These are phyloP conservation scores for Globisporangium sylvaticum DNA, from an alignment of 352 stramenopile species.

Conservation along the genomic window DNA sequence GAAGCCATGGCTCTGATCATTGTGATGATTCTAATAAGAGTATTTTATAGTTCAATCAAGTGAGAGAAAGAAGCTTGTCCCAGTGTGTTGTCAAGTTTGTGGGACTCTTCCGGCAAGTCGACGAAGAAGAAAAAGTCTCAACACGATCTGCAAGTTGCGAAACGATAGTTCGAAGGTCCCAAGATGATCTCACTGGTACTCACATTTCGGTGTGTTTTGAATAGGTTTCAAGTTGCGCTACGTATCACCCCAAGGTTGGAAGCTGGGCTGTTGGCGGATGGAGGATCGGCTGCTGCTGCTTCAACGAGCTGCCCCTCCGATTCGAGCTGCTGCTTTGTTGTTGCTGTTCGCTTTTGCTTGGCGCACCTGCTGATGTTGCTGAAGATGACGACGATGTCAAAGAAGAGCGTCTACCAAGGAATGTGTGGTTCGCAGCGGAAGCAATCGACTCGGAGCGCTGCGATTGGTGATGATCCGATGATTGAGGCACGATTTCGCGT, in stretches of 20 bases:
- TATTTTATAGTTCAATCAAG: conserved; percentile 13
- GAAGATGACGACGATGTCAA: neutral
- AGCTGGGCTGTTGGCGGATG: neutral
- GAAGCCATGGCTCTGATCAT: conserved; percentile 8
- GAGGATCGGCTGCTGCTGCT: neutral
- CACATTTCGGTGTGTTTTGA: no score
- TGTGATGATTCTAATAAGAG: conserved; percentile 11
- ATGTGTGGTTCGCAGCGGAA: neutral
- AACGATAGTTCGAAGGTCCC: no score
- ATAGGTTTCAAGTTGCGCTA: no score
- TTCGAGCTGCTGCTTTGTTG: neutral
- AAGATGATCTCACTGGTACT: no score
- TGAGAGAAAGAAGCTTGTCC: neutral
- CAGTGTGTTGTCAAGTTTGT: neutral
- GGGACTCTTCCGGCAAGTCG: no score
- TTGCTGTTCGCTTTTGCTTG: neutral
- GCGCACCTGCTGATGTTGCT: neutral
- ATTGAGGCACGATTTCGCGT: conserved; percentile 18
- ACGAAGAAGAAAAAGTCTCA: no score
- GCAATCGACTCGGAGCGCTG: conserved; percentile 5
- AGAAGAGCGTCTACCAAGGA: conserved; percentile 9
- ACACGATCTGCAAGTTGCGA: no score
- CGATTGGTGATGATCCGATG: conserved; percentile 1
- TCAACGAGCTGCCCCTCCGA: neutral
- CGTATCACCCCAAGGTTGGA: conserved; percentile 5